Evolutionary conservation across 2,329 filamentous ascomycete genomes (phyloP), one percentile per base, ranked within the genome.

Genomic region (Phyllosticta paracitricarpa): DNA sequence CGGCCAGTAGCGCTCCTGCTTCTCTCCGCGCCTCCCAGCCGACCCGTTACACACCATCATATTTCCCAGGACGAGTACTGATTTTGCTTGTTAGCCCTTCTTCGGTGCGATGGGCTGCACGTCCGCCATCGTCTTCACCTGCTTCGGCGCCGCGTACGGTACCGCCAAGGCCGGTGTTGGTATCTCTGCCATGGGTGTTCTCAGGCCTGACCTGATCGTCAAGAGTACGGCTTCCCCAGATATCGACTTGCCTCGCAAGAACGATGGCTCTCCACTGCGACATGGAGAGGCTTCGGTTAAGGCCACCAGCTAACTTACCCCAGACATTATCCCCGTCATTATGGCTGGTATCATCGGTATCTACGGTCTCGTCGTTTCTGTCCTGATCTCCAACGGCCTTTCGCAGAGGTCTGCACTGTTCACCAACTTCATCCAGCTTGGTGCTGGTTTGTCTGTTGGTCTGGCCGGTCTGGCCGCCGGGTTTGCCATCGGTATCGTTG

Each of bases 331-430:
- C 67, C 94, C 94, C 76, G 94, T 97, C 79, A 96, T 99, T 87
- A 99, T 99, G 94, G 94, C 94, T 83, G 94, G 94, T 97, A 99
- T 99, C 79, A 97, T 99, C 80, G 94, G 91, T 89, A 97, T 99
- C 78, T 99, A 81, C 75, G 79, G 79, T 67, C 75, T 81, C 60
- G 79, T 81, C 71, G 79, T 81, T 58, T 80, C 78, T 54, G 79
- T 81, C 69, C 69, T 81, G 68, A 81, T 81, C 73, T 81, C 79
- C 69, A 81, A 81, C 75, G 75, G 79, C 65, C 74, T 81, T 61
- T 70, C 69, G 58, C 78, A 81, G 65, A 66, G 76, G 52, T 73
- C 71, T 35, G 73, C 78, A 51, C 76, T 81, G 51, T 81, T 78
- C 73, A 72, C 77, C 65, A 76, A 77, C 68, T 81, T 81, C 75